Base-by-base conservation (phyloP, 2,329 filamentous ascomycete genomes). In the Fusarium pseudonygamai region DNA sequence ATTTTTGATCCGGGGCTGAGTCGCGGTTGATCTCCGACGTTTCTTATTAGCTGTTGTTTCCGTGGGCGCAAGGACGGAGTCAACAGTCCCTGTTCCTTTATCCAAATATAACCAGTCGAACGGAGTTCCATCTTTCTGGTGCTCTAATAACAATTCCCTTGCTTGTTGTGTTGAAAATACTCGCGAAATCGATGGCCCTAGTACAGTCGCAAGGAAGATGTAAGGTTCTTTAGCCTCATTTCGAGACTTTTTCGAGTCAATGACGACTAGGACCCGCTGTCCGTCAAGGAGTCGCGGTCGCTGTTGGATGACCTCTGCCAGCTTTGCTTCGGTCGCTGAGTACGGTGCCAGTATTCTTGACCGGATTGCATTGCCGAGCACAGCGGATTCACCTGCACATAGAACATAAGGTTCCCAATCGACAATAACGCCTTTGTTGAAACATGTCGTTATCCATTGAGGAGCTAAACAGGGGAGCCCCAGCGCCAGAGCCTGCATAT, bases 401-500 rank as follows among this genome's bases (percentile, higher is more conserved):
- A 99, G 89, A 2, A 98, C 87, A 78, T 97, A 98, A 2, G 91
- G 89, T 13, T 88, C 84, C 93, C 95, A 98, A 58, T 93, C 89
- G 1, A 97, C 82, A 1, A 96, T 82, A 13, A 83, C 79, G 11
- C 86, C 85, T 37, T 89, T 89, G 2, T 86, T 81, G 7, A 96
- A 81, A 70, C 93, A 97, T 56, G 93, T 88, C 32, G 89, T 87
- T 53, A 97, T 85, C 96, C 96, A 99, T 61, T 92, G 91, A 11
- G 91, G 88, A 11, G 94, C 92, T 4, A 99, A 86, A 77, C 95
- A 97, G 0, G 96, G 96, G 1, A 99, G 83, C 2, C 94, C 94
- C 2, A 99, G 88, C 0, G 96, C 95, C 5, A 99, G 88, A 0
- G 96, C 96, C 83, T 98, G 95, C 87, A 98, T 93, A 81, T 96